Base-by-base conservation (phyloP, 1,139 yeast species). In the Yamadazyma buinensis region DNA sequence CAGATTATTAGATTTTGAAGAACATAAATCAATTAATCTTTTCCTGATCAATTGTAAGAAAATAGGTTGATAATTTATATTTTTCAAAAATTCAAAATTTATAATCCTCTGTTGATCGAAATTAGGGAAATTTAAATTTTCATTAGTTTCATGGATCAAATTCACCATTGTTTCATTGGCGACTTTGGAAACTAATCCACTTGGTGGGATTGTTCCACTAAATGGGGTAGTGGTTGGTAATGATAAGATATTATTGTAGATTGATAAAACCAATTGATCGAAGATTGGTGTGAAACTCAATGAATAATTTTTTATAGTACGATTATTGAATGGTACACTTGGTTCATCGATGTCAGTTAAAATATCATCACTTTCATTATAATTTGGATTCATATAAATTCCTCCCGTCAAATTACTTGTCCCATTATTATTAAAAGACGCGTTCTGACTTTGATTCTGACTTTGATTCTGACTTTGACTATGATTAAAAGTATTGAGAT, bases 181-280 rank as follows among this genome's bases (percentile, higher is more conserved):
- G 15, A 68, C 72, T 40, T 58, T 61, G 33, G 70, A 60, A 9
- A 63, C 72, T 34, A 68, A 52, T 1, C 75, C 75, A 51, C 70
- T 64, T 4, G 75, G 75, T 15, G 74, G 74, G 9, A 59, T 53
- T 7, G 46, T 32, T 1, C 75, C 75, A 52, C 61, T 60, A 40
- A 68, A 68, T 9, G 75, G 75, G 6, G 74, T 67, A 4, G 74
- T 67, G 11, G 75, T 68, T 26, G 75, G 75, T 36, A 63, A 57
- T 21, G 67, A 55, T 35, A 67, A 51, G 24, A 67, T 53, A 32
- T 61, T 56, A 21, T 60, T 52, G 46, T 68, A 68, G 4, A 63
- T 47, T 13, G 59, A 43, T 55, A 65, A 47, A 11, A 68, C 58
- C 34, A 67, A 49, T 44, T 57, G 64, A 42, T 68, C 75, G 40